Conservation (phyloP, 257 asterid species). For the Fraxinus pennsylvanica region DNA sequence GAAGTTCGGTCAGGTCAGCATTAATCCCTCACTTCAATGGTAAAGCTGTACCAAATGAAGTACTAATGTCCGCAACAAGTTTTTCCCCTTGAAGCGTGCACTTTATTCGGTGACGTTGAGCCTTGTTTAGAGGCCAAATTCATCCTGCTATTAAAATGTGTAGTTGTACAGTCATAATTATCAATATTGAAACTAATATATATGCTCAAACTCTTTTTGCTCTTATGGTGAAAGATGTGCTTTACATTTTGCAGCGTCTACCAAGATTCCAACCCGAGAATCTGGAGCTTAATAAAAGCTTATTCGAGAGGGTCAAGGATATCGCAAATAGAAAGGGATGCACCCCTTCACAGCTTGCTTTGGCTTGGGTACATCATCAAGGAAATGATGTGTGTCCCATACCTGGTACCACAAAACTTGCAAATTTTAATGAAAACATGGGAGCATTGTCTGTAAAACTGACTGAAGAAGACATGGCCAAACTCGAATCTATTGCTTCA, state of each 20-base stretch:
- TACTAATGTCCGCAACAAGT: too few species aligned
- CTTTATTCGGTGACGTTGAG: not conserved
- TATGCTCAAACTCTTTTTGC: not conserved
- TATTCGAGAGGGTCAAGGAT: slow-evolving; percentile 35
- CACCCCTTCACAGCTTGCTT: slow-evolving; percentile 51
- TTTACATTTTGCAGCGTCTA: slow-evolving; percentile 22
- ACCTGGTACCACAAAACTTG: slow-evolving; percentile 50
- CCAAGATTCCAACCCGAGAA: slow-evolving; percentile 49
- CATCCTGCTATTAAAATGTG: not conserved
- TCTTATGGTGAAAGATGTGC: not conserved
- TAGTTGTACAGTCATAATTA: too few species aligned
- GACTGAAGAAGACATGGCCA: slow-evolving; percentile 27
- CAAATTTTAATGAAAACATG: slow-evolving; percentile 36
- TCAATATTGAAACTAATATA: too few species aligned
- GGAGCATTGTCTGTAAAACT: slow-evolving; percentile 34
- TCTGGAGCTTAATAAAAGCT: slow-evolving; percentile 38
- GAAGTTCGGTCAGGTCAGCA: too few species aligned
- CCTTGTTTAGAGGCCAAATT: too few species aligned
- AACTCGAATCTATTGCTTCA: slow-evolving; percentile 27
- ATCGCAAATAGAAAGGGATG: slow-evolving; percentile 49
- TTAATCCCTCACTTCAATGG: too few species aligned
- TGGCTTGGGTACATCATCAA: slow-evolving; percentile 67
- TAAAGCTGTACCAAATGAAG: too few species aligned
- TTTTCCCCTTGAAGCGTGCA: not conserved
- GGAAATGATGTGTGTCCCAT: slow-evolving; percentile 53